A percentile compares a stretch with the other conserved stretches of the same genome.
phyloP scores from a whole-genome alignment of 495 filamentous ascomycete species.

The Cercophora scortea region DNA sequence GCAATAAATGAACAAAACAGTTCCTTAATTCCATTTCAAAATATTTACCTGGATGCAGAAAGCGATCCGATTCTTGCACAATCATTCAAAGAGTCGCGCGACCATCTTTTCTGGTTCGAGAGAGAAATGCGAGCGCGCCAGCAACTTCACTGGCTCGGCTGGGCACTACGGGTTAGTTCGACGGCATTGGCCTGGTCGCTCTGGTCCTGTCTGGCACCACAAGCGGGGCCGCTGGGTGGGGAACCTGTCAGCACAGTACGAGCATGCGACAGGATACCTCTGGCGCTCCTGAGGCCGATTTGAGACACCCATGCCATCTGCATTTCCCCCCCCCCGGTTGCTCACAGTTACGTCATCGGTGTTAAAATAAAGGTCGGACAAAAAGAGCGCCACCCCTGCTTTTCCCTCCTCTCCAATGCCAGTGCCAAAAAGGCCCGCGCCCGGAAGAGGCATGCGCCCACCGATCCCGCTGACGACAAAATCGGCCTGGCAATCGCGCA shows the following conservation, averaged over 20 bases:
- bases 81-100: too few species aligned
- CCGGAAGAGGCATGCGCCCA: background rate
- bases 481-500: background rate
- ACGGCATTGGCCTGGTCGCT: too few species aligned
- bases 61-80: too few species aligned
- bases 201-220: background rate
- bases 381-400: constrained; percentile 11
- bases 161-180: too few species aligned
- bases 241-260: constrained; percentile 20
- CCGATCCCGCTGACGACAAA: constrained; percentile 1
- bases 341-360: constrained; percentile 27
- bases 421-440: background rate
- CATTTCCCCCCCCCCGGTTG: background rate
- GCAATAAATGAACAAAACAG: too few species aligned
- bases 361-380: constrained; percentile 11
- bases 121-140: too few species aligned
- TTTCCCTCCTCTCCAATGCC: background rate
- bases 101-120: too few species aligned
- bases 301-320: constrained; percentile 23
- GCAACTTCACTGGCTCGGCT: too few species aligned
- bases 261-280: constrained; percentile 9
- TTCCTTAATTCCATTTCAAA: too few species aligned
- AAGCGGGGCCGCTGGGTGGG: background rate
- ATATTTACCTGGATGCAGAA: too few species aligned
- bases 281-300: constrained; percentile 4